Evolutionary conservation across 2,329 filamentous ascomycete genomes (phyloP).

Genomic region (Microdochium trichocladiopsis): DNA sequence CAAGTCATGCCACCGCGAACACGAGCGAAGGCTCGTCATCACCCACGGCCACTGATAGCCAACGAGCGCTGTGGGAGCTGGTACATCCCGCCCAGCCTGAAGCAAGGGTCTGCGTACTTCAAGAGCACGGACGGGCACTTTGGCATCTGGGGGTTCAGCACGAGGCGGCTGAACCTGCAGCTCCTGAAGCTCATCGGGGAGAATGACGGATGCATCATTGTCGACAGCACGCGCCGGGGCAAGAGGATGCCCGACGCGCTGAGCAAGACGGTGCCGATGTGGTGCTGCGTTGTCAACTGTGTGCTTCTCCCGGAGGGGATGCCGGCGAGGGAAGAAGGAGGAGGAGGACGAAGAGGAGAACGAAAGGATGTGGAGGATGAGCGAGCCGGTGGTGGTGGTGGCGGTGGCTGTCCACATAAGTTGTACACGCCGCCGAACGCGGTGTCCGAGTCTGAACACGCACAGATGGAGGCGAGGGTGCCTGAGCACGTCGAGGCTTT

Average conservation of each 20-base stretch:
- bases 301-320: conserved; percentile 57
- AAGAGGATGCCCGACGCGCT: conserved; percentile 95
- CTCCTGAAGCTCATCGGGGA: conserved; percentile 61
- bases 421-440: conserved; percentile 68
- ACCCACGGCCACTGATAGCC: conserved; percentile 74
- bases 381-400: too few relatives aligned
- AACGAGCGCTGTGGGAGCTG: conserved; percentile 96
- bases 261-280: conserved; percentile 88
- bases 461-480: conserved; percentile 63
- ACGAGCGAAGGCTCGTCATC: too few relatives aligned
- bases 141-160: conserved; percentile 85
- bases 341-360: conserved; percentile 12
- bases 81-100: conserved; percentile 67
- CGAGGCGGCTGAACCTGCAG: conserved; percentile 77
- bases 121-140: conserved; percentile 96
- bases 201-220: conserved; percentile 72
- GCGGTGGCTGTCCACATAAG: too few relatives aligned
- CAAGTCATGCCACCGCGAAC: too few relatives aligned
- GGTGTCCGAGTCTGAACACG: conserved; percentile 67
- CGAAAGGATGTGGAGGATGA: conserved; percentile 12
- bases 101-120: conserved; percentile 79
- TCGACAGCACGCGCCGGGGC: conserved; percentile 87
- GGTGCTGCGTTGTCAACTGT: conserved; percentile 82
- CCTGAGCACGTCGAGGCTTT: conserved; percentile 46
- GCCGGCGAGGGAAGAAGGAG: conserved; percentile 1